Conservation (phyloP, 768 basidiomycete species). For the Boletus rubropictus region DNA sequence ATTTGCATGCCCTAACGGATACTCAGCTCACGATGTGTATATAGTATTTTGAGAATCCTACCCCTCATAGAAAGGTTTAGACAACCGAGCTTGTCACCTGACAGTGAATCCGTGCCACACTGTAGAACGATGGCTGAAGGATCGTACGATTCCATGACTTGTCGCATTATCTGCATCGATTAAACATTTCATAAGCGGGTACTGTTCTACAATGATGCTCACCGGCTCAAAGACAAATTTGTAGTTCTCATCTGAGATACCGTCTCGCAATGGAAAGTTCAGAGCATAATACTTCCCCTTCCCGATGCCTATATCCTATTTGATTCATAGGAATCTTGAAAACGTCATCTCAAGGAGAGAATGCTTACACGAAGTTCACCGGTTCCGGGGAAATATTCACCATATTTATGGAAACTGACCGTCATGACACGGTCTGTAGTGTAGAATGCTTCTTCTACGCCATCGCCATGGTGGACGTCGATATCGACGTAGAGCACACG, state of each 20-base stretch:
- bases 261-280: constrained; percentile 93
- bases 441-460: constrained; percentile 99
- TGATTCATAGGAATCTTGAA: constrained; percentile 9
- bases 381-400: constrained; percentile 98
- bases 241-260: constrained; percentile 93
- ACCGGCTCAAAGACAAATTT: constrained; percentile 94
- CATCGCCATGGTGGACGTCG: constrained; percentile 98
- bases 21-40: background rate
- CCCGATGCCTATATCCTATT: constrained; percentile 83
- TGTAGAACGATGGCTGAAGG: constrained; percentile 95
- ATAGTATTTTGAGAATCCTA: constrained; percentile 19
- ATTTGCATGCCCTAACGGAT: constrained; percentile 77
- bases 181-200: background rate
- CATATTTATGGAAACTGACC: constrained; percentile 96
- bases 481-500: constrained; percentile 98
- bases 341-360: background rate
- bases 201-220: constrained; percentile 24
- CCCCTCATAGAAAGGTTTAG: constrained; percentile 96
- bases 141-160: constrained; percentile 92
- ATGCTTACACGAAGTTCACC: constrained; percentile 82
- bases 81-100: constrained; percentile 93
- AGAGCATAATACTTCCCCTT: constrained; percentile 93
- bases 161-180: constrained; percentile 69
- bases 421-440: constrained; percentile 99
- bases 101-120: constrained; percentile 95